These are phyloP conservation scores for Fusarium sp. DNA, from an alignment of 2,329 filamentous ascomycete genomes.

Conservation along the genomic window DNA sequence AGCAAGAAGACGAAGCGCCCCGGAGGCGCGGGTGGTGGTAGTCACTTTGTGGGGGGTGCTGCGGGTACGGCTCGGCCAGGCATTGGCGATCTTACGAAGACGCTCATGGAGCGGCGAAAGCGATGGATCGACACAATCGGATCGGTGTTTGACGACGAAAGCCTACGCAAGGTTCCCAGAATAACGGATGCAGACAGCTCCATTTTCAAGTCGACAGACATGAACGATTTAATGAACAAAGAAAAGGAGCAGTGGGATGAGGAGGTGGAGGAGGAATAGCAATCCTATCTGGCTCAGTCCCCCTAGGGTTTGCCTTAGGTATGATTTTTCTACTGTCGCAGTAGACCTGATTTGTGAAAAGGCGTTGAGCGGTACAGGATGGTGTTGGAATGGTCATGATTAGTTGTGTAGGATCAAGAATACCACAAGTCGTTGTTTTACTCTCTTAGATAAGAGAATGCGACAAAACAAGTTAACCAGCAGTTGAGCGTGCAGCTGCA, in stretches of 20 bases:
- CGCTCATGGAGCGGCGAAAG: slow-evolving; percentile 89
- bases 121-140: slow-evolving; percentile 94
- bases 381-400: slow-evolving; percentile 24
- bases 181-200: slow-evolving; percentile 73
- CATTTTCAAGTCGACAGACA: slow-evolving; percentile 81
- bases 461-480: not conserved
- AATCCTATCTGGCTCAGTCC: slow-evolving; percentile 30
- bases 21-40: slow-evolving; percentile 81
- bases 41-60: slow-evolving; percentile 72
- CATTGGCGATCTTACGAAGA: slow-evolving; percentile 92
- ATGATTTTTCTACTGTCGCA: not conserved
- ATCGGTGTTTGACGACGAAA: slow-evolving; percentile 89
- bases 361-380: slow-evolving; percentile 34
- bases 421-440: slow-evolving; percentile 22
- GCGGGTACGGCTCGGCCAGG: slow-evolving; percentile 78
- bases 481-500: not conserved
- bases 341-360: slow-evolving; percentile 20
- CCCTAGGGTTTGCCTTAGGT: slow-evolving; percentile 4
- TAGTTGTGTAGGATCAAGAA: slow-evolving; percentile 25
- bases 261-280: slow-evolving; percentile 77
- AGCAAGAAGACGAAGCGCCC: slow-evolving; percentile 90
- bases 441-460: not conserved
- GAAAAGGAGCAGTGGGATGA: slow-evolving; percentile 88
- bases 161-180: slow-evolving; percentile 79
- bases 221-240: slow-evolving; percentile 80